Conservation (phyloP, 495 filamentous ascomycete species). For the Bombardia bombarda region DNA sequence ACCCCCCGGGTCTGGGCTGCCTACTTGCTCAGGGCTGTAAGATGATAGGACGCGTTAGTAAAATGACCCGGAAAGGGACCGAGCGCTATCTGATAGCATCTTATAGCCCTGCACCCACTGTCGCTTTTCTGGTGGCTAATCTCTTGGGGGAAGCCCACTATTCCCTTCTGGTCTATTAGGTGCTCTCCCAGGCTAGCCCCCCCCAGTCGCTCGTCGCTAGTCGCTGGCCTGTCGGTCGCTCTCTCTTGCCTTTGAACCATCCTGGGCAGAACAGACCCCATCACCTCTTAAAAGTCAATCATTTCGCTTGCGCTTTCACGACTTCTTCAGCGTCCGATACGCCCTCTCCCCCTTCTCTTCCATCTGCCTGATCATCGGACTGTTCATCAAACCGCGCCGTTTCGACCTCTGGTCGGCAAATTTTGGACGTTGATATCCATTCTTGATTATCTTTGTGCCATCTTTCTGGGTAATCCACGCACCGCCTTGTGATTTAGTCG, state of each 20-base stretch:
- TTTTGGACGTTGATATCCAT: constrained; percentile 17
- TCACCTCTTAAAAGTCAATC: constrained; percentile 35
- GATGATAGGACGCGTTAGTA: constrained; percentile 19
- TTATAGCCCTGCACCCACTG: constrained; percentile 3
- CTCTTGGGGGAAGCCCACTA: constrained; percentile 26
- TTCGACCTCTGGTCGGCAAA: constrained; percentile 12
- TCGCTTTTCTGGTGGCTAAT: constrained; percentile 26
- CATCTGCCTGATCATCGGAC: constrained; percentile 21
- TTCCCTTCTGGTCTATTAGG: constrained; percentile 22
- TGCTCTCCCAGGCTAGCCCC: constrained; percentile 6
- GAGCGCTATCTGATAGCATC: constrained; percentile 12
- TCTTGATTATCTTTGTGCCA: constrained; percentile 14
- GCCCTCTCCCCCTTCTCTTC: constrained; percentile 19
- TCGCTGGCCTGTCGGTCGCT: no score
- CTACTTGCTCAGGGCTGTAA: constrained; percentile 8
- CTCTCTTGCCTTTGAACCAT: constrained; percentile 24
- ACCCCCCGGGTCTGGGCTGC: not conserved
- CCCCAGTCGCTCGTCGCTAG: no score
- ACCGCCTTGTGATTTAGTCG: not conserved
- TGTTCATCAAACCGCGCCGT: constrained; percentile 14
- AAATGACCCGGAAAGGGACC: not conserved
- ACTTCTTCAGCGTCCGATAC: constrained; percentile 29
- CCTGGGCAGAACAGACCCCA: constrained; percentile 31
- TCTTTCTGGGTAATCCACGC: not conserved
- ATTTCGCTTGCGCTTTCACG: constrained; percentile 41